Evolutionary conservation across 2,329 filamentous ascomycete species (phyloP).

Genomic region (Paraphaeosphaeria sporulosa): DNA sequence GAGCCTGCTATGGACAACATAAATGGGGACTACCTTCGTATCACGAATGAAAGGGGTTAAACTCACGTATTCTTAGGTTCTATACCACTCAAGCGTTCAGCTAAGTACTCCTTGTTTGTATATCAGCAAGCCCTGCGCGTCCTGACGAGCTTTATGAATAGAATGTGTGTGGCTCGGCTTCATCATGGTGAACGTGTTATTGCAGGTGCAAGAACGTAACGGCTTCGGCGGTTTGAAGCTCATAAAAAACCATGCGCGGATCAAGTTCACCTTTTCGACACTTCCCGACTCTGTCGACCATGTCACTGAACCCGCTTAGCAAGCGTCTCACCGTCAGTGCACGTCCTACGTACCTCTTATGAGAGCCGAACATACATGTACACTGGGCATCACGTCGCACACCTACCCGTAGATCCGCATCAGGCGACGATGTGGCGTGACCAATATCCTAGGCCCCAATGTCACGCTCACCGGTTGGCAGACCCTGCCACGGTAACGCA

Average conservation of each 20-base stretch:
- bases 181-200: too few species aligned
- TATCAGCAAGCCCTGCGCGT: too few species aligned
- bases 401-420: neutral
- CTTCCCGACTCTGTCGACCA: neutral
- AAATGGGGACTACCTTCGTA: too few species aligned
- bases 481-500: neutral
- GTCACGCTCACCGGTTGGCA: neutral
- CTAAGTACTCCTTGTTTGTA: too few species aligned
- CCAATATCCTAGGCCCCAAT: neutral
- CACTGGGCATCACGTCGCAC: neutral
- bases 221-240: neutral
- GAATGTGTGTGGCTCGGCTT: too few species aligned
- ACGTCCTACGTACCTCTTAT: neutral
- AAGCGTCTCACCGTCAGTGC: neutral
- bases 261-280: neutral
- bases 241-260: neutral
- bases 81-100: too few species aligned
- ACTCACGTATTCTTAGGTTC: too few species aligned
- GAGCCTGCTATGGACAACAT: too few species aligned
- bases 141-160: too few species aligned
- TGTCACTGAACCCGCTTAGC: neutral
- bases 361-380: neutral
- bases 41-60: too few species aligned
- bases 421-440: neutral
- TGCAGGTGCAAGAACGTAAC: neutral